Evolutionary conservation across 2,329 filamentous ascomycete genomes (phyloP), one percentile per base, ranked within the genome.

Genomic region (Thelonectria blattea): DNA sequence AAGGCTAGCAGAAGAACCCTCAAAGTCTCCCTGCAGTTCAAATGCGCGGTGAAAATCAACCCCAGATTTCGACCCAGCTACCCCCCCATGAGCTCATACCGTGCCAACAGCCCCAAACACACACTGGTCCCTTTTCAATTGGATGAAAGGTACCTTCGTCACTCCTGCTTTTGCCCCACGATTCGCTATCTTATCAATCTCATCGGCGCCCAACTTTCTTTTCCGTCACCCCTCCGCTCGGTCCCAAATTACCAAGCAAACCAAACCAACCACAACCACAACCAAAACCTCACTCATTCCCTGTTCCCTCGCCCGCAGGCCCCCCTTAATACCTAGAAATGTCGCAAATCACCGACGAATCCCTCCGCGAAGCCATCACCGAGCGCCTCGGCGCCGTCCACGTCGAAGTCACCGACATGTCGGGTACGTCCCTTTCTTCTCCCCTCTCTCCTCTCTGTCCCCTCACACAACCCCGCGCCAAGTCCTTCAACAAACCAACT

Each of bases 401-500:
- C 79, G 92, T 97, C 65, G 89, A 95, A 71, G 92, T 97, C 68
- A 90, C 91, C 65, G 94, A 98, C 79, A 88, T 96, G 82, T 97
- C 93, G 65, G 94, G 93, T 96, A 85, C 60, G 81, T 74, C 18
- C 17, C 50, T 47, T 30, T 5, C 51, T 47, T 52, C 58, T n/a
- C 39, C 15, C 5, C 12, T 55, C 22, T 24, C 22, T 24, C 3
- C 22, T 6, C 22, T 6, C 22, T 6, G 3, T 24, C 61, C 60
- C 49, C 51, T 52, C 17, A 30, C 27, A 30, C 42, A 51, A 50
- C 51, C 65, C 46, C 57, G 48, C 22, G 3, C 22, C 22, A 3
- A 3, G 22, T 6, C 22, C 3, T 6, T 3, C 22, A 24, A 24
- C 6, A 3, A 24, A 4, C 53, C 60, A 56, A 54, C 34, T 37